Base-by-base conservation (phyloP, 2,329 filamentous ascomycete genomes). In the Dothistroma septosporum region DNA sequence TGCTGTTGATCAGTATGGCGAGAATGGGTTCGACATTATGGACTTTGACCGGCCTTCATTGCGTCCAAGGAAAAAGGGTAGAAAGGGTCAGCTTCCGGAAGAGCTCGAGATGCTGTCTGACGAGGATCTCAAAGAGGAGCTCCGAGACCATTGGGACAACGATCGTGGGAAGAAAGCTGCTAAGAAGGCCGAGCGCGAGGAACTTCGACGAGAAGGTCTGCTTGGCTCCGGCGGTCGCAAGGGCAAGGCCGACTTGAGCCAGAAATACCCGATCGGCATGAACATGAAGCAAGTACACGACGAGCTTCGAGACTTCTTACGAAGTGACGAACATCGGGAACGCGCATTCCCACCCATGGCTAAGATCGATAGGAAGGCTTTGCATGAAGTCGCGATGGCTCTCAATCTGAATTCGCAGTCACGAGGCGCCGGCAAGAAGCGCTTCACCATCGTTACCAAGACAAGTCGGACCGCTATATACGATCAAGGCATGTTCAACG, bases 331-430 rank as follows among this genome's bases (percentile, higher is more conserved):
- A 56, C 80, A 86, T 67, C 87, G 32, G 64, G 92, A 89, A 50
- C 80, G 94, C 6, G 79, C 85, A 4, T 79, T 97, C 24, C 91
- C 93, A 2, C 91, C 93, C 0, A 95, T 97, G 87, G 86, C 90
- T 59, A 90, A 91, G 63, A 77, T 83, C 49, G 83, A 87, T 44
- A 87, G 94, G 54, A 92, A 91, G 73, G 78, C 86, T 6, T 82
- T 97, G 19, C 94, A 99, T 73, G 85, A 91, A 61, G 76, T 96
- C 44, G 91, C 91, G 12, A 84, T 84, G 68, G 82, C 83, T 41
- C 85, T 97, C 72, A 87, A 86, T 16, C 78, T 97, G 61, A 93
- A 88, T 65, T 96, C 92, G 2, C 91, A 92, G 71, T 97, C 92
- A 0, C 83, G 85, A 21, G 93, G 93, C 1, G 83, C 83, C 54